These are phyloP conservation scores for Hyphopichia khmerensis DNA, from an alignment of 1,139 yeast species.

Conservation along the genomic window DNA sequence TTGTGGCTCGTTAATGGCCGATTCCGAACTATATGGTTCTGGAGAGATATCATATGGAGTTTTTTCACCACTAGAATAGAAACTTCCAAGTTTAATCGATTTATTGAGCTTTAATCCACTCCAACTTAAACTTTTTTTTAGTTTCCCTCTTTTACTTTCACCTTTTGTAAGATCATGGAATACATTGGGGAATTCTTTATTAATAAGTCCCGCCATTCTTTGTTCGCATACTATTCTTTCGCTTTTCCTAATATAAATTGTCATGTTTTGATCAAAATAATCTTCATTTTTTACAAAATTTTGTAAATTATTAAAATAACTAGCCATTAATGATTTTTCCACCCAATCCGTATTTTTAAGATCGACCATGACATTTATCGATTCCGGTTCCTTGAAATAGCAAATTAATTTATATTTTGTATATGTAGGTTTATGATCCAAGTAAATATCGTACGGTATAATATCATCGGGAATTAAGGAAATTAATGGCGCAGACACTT, in stretches of 20 bases:
- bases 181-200: slow-evolving; percentile 16
- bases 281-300: background rate
- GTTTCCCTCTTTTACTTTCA: background rate
- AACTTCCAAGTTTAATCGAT: too few relatives aligned
- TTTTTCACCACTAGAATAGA: too few relatives aligned
- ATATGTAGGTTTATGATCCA: slow-evolving; percentile 4
- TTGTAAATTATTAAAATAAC: slow-evolving; percentile 6
- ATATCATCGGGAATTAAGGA: slow-evolving; percentile 12
- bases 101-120: background rate
- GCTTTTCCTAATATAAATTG: slow-evolving; percentile 5
- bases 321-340: slow-evolving; percentile 2
- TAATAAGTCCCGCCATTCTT: slow-evolving; percentile 17
- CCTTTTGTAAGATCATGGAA: background rate
- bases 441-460: slow-evolving; percentile 14
- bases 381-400: slow-evolving; percentile 13
- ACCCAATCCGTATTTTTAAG: slow-evolving; percentile 6
- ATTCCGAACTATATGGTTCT: too few relatives aligned
- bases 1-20: too few relatives aligned
- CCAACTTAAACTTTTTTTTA: slow-evolving; percentile 1
- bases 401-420: slow-evolving; percentile 9
- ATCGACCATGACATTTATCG: slow-evolving; percentile 8
- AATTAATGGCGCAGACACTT: slow-evolving; percentile 8
- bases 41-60: too few relatives aligned
- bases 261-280: background rate
- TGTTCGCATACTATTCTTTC: slow-evolving; percentile 17